Base-by-base conservation (phyloP, 108 stramenopile genomes). In the Nannochloropsis gaditana region DNA sequence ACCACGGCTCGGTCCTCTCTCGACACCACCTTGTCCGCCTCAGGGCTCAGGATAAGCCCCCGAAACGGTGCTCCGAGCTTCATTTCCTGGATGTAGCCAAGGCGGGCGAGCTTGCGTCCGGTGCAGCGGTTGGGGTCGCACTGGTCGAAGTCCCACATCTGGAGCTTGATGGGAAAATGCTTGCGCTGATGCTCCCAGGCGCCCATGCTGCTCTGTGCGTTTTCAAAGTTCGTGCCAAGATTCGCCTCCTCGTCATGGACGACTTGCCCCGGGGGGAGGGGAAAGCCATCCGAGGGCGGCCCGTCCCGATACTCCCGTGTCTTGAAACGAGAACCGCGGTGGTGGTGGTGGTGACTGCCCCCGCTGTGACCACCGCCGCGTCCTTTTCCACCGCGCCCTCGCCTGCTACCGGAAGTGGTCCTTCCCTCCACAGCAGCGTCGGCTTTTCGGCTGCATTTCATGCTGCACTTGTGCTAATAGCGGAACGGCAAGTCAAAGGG, bases 81-180 rank as follows among this genome's bases (percentile, higher is more conserved):
- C 87, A 89, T 89, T 21, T 89, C 86, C 59, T 43, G 41, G n/a
- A 90, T 84, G 41, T 94, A 86, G 41, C 95, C 95, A 41, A 93
- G 89, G 43, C 94, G 90, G 1, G 92, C 94, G 43, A 97, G 91
- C 83, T 94, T 93, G 41, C 95, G 95, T 9, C 96, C 97, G 1
- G 96, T 96, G 88, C 96, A 98, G 42, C 97, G 95, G 86, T 97
- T 98, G 42, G 97, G 94, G 89, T 99, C 99, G 88, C 97, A 98
- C 87, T 99, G 99, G 31, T 93, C 95, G 91, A 99, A 99, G 89
- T 99, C 99, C 97, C 97, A 99, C 96, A 99, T 96, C 45, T 43
- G 80, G 31, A 93, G 87, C 21, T 81, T 83, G 59, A 91, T 45
- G 43, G 85, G 73, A 31, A 92, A 86, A 43, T 84, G n/a, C 43